Evolutionary conservation across 2,329 filamentous ascomycete genomes (phyloP), one percentile per base, ranked within the genome.

Genomic region (Graphilbum sp.): DNA sequence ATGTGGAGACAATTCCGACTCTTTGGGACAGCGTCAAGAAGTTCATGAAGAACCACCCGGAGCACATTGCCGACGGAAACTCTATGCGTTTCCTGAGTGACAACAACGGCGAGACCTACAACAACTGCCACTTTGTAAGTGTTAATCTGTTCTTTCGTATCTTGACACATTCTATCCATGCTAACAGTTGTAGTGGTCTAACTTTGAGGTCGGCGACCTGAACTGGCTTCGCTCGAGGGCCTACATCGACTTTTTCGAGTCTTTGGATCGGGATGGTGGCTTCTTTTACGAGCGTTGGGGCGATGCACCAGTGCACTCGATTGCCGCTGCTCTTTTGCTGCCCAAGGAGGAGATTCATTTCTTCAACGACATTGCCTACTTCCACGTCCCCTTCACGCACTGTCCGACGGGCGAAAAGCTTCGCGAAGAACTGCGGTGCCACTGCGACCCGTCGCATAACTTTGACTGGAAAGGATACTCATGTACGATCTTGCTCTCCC

Each of bases 261-360:
- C 75, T 6, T 74, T 98, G 23, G 90, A 98, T 59, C 65, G 73
- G 48, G 86, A 93, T 38, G 90, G 90, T 46, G 90, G 90, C 45
- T 98, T 98, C 72, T 96, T 95, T 68, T 96, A 96, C 58, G 90
- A 98, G 62, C 79, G 88, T 50, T 98, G 88, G 88, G 88, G 88
- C 43, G 88, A 98, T 60, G 90, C 90, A 6, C 90, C 90, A 0
- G 85, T 98, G 6, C 90, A 98, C 63, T 95, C 88, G n/a, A 95
- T 98, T 48, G 90, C 84, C 13, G 90, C 90, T 3, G 72, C 72
- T 43, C 64, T 98, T 31, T 71, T 96, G 58, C 68, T 98, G 46
- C 79, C 82, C 59, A 95, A 93, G 65, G 81, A 90, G 36, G 78
- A 98, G 57, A 76, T 98, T 45, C 90, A 98, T 59, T 98, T 98